A percentile compares a stretch with the other conserved stretches of the same genome.
Conservation (phyloP, 345 rosid species). For the Murraya koenigii region DNA sequence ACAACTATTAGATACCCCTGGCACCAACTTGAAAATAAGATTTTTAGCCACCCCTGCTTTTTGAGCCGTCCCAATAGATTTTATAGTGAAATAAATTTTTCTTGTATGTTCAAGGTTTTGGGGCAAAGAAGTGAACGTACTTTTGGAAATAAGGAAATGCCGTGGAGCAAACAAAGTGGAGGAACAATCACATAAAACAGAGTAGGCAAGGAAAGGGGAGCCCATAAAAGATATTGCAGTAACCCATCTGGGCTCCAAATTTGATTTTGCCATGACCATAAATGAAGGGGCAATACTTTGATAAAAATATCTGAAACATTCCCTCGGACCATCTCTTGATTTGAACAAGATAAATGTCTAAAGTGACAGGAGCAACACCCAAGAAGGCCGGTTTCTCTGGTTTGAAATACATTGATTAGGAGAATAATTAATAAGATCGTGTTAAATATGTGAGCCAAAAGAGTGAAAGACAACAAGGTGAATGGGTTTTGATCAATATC, state of each 20-base stretch:
- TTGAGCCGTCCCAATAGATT: too few species aligned
- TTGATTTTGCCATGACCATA: conserved; percentile 30
- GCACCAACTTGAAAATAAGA: neutral
- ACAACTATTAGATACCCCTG: too few species aligned
- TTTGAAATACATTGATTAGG: conserved; percentile 21
- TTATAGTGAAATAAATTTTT: too few species aligned
- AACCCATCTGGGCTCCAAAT: conserved; percentile 33
- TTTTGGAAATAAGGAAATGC: conserved; percentile 39
- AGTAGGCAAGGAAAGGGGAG: conserved; percentile 31
- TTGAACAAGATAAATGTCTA: conserved; percentile 30
- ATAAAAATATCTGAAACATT: conserved; percentile 36
- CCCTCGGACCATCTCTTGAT: conserved; percentile 45
- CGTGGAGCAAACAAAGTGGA: conserved; percentile 27
- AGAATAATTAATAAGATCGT: too few species aligned
- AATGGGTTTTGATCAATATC: too few species aligned
- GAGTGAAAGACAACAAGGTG: too few species aligned
- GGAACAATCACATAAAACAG: conserved; percentile 27
- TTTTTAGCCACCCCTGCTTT: too few species aligned
- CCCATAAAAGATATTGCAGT: conserved; percentile 32
- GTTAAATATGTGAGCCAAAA: too few species aligned
- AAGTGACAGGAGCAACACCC: conserved; percentile 36
- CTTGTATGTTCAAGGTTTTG: too few species aligned
- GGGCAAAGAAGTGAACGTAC: conserved; percentile 1
- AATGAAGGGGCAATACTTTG: conserved; percentile 37
- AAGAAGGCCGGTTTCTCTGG: conserved; percentile 30